A percentile compares a stretch with the other conserved stretches of the same genome.
phyloP scores from a whole-genome alignment of 306 rosid species.

The Quercus dentata region DNA sequence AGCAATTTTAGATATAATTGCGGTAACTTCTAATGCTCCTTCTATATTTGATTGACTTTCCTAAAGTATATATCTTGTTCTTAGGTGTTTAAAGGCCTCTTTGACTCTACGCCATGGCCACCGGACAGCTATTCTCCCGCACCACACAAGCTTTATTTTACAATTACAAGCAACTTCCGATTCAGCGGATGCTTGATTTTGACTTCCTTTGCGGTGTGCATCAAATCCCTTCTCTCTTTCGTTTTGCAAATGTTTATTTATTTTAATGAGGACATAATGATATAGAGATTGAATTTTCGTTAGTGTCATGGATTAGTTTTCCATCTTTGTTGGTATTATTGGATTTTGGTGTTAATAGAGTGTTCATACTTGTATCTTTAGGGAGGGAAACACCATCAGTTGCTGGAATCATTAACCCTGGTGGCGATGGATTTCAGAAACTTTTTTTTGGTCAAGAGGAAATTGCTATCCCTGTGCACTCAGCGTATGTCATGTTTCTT shows the following conservation, averaged over 20 bases:
- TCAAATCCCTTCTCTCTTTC: slow-evolving; percentile 6
- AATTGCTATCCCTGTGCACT: slow-evolving; percentile 95
- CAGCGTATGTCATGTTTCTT: slow-evolving; percentile 49
- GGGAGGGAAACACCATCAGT: slow-evolving; percentile 98
- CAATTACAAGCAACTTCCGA: slow-evolving; percentile 97
- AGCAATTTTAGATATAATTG: background rate
- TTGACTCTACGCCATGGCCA: slow-evolving; percentile 60
- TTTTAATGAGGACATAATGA: background rate
- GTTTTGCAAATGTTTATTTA: background rate
- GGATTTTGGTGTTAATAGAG: slow-evolving; percentile 12
- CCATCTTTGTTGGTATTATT: background rate
- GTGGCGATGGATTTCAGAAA: slow-evolving; percentile 97
- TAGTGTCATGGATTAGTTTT: background rate
- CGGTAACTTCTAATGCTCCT: background rate
- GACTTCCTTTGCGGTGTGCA: slow-evolving; percentile 95
- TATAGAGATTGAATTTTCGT: background rate
- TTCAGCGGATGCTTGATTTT: slow-evolving; percentile 98
- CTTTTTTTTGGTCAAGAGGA: slow-evolving; percentile 98
- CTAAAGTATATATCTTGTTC: background rate
- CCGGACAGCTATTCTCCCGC: slow-evolving; percentile 92
- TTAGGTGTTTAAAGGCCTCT: slow-evolving; percentile 36
- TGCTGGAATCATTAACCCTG: slow-evolving; percentile 97
- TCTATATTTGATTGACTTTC: background rate
- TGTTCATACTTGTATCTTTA: slow-evolving; percentile 29
- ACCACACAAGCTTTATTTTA: slow-evolving; percentile 92